These are phyloP conservation scores for Cyberlindnera japonica DNA, from an alignment of 805 yeast genomes.

Conservation along the genomic window DNA sequence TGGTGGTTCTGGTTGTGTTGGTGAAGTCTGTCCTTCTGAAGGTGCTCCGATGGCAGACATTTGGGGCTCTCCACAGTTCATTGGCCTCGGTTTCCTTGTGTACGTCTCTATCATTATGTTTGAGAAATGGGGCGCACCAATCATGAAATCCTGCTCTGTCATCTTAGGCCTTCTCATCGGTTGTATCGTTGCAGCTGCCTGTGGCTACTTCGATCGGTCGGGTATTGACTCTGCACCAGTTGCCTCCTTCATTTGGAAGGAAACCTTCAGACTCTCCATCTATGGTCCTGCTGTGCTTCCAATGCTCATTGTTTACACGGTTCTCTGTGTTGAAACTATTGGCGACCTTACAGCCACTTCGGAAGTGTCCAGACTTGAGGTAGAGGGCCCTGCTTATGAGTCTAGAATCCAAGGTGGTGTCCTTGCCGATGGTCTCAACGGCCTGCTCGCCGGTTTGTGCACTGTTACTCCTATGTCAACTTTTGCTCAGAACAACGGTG, in stretches of 20 bases:
- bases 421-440: slow-evolving; percentile 81
- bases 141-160: slow-evolving; percentile 92
- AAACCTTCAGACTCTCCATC: slow-evolving; percentile 69
- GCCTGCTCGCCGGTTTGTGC: slow-evolving; percentile 70
- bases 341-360: slow-evolving; percentile 94
- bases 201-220: slow-evolving; percentile 68
- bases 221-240: slow-evolving; percentile 70
- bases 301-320: slow-evolving; percentile 75
- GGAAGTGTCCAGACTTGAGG: slow-evolving; percentile 81
- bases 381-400: slow-evolving; percentile 78
- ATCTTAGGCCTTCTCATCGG: slow-evolving; percentile 81
- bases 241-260: slow-evolving; percentile 86
- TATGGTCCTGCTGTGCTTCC: slow-evolving; percentile 89
- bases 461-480: slow-evolving; percentile 87
- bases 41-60: slow-evolving; percentile 54
- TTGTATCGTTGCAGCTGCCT: slow-evolving; percentile 89
- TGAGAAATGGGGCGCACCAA: slow-evolving; percentile 90
- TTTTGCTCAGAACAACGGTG: slow-evolving; percentile 95
- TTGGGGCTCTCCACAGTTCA: slow-evolving; percentile 88
- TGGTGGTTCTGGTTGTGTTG: slow-evolving; percentile 76
- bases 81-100: slow-evolving; percentile 86
- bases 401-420: slow-evolving; percentile 91
- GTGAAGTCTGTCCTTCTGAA: slow-evolving; percentile 43
- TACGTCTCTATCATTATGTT: slow-evolving; percentile 67
- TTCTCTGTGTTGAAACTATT: slow-evolving; percentile 84